These are phyloP conservation scores for Saturnispora kantuleensis DNA, from an alignment of 805 yeast species.

Conservation along the genomic window DNA sequence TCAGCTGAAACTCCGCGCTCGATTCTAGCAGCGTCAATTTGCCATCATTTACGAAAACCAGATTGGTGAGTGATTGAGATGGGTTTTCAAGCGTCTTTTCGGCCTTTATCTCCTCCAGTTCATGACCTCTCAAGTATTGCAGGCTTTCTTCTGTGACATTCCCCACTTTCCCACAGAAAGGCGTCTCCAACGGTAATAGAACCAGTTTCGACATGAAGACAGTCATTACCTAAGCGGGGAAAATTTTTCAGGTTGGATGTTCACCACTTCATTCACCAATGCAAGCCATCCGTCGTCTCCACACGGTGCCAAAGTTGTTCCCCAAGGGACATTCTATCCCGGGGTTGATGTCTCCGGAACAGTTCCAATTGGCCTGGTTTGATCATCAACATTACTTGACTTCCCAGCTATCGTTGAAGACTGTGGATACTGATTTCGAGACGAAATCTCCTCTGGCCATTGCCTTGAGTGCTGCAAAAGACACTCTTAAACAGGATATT, in stretches of 20 bases:
- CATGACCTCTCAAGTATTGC: too few species aligned
- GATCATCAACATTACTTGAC: slow-evolving; percentile 65
- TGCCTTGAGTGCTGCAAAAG: slow-evolving; percentile 53
- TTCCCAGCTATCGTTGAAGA: slow-evolving; percentile 48
- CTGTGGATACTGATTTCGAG: slow-evolving; percentile 75
- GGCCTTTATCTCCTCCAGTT: too few species aligned
- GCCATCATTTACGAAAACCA: too few species aligned
- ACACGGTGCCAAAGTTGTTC: slow-evolving; percentile 3
- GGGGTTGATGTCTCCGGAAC: slow-evolving; percentile 56
- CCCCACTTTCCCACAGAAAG: too few species aligned
- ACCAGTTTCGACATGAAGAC: too few species aligned
- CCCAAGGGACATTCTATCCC: slow-evolving; percentile 37
- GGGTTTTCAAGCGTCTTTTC: too few species aligned
- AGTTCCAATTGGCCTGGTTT: slow-evolving; percentile 68
- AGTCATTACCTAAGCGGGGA: too few species aligned
- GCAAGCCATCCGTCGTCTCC: slow-evolving; percentile 2
- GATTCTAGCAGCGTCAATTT: too few species aligned
- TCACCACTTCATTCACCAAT: neutral
- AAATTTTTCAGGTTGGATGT: neutral
- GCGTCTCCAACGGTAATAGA: too few species aligned
- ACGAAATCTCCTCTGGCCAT: slow-evolving; percentile 67
- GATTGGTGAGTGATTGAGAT: too few species aligned
- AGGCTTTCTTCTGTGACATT: too few species aligned
- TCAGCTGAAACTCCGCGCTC: too few species aligned
- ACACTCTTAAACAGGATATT: slow-evolving; percentile 53